phyloP scores from a whole-genome alignment of 192 early-diverging fungal species.

The Coemansia sp. region DNA sequence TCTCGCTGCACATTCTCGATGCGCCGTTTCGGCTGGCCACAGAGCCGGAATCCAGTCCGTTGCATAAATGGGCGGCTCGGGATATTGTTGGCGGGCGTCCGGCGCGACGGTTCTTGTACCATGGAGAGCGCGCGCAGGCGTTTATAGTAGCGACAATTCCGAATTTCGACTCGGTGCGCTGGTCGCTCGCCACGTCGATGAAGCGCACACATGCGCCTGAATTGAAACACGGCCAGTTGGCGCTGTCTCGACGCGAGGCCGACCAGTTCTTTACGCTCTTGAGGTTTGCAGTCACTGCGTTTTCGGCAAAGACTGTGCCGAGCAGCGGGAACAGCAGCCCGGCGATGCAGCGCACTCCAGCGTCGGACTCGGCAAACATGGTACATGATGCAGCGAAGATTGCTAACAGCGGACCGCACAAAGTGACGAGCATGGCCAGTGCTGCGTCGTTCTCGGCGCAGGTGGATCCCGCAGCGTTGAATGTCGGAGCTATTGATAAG shows the following conservation, averaged over 20 bases:
- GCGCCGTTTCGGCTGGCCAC: neutral
- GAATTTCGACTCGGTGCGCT: slow-evolving; percentile 39
- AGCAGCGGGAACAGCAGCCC: slow-evolving; percentile 9
- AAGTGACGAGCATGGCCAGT: slow-evolving; percentile 12
- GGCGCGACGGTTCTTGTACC: slow-evolving; percentile 21
- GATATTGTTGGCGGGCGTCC: slow-evolving; percentile 19
- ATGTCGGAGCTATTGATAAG: slow-evolving; percentile 4
- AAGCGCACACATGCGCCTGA: slow-evolving; percentile 13
- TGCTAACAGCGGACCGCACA: neutral
- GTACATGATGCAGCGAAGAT: neutral
- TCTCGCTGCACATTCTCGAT: slow-evolving; percentile 39
- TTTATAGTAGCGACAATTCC: slow-evolving; percentile 33
- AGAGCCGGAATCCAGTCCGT: neutral
- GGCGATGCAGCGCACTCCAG: neutral
- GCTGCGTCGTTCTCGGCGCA: slow-evolving; percentile 8
- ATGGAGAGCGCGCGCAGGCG: slow-evolving; percentile 28
- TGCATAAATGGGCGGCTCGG: slow-evolving; percentile 14
- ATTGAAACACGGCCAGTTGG: slow-evolving; percentile 24
- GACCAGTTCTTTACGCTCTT: slow-evolving; percentile 28
- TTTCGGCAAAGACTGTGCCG: slow-evolving; percentile 17
- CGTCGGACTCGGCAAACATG: neutral
- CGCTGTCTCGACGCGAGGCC: slow-evolving; percentile 16
- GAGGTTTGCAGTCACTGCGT: slow-evolving; percentile 16
- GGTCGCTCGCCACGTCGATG: slow-evolving; percentile 33
- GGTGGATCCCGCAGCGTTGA: neutral